phyloP scores from a whole-genome alignment of 2,329 filamentous ascomycete species.

The Aspergillus sp. region DNA sequence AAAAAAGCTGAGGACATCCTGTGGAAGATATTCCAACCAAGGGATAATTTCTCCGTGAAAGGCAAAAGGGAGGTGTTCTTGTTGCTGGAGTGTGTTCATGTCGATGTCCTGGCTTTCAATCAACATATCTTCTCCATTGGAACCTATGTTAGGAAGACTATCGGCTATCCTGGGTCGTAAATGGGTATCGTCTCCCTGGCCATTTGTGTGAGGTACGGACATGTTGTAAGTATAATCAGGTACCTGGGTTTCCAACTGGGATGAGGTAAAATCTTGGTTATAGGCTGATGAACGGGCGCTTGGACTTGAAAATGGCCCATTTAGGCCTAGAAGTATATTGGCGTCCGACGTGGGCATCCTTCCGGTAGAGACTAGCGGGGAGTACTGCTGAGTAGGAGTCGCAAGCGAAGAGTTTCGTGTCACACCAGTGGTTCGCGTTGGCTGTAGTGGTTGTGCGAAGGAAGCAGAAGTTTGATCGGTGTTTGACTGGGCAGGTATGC shows the following conservation, averaged over 20 bases:
- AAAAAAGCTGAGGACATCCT: constrained; percentile 58
- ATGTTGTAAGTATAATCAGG: constrained; percentile 19
- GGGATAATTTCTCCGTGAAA: constrained; percentile 60
- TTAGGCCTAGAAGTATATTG: constrained; percentile 46
- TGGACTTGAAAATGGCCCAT: constrained; percentile 38
- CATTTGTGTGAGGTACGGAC: constrained; percentile 9
- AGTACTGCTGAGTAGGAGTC: constrained; percentile 18
- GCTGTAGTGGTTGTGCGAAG: constrained; percentile 28
- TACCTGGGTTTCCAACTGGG: constrained; percentile 14
- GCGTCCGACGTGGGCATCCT: constrained; percentile 27
- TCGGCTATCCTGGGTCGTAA: no score
- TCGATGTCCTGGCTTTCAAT: constrained; percentile 76
- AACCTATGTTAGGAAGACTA: constrained; percentile 1
- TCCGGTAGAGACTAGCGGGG: constrained; percentile 34
- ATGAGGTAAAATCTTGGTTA: constrained; percentile 14
- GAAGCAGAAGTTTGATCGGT: constrained; percentile 13
- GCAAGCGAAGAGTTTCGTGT: constrained; percentile 14
- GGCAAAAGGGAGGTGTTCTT: constrained; percentile 33
- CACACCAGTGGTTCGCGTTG: constrained; percentile 19
- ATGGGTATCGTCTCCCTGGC: constrained; percentile 1
- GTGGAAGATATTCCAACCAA: constrained; percentile 70
- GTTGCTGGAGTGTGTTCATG: constrained; percentile 56
- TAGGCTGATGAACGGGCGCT: constrained; percentile 19
- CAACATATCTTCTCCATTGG: constrained; percentile 48
- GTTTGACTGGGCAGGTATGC: constrained; percentile 17